Evolutionary conservation across 257 asterid genomes (phyloP).

Genomic region (Paulownia fortunei): DNA sequence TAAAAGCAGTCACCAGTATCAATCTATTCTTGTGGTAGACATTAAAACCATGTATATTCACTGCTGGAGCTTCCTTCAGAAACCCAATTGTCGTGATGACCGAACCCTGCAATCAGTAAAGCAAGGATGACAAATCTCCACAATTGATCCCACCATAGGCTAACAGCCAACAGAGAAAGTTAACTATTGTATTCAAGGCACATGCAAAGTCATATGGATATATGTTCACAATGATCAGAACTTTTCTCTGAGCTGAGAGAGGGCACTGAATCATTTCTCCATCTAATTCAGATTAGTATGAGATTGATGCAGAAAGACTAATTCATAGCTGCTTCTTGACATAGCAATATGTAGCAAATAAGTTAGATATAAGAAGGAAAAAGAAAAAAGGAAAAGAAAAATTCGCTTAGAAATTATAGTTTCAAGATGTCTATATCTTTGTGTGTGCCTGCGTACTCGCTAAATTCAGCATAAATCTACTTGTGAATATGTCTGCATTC

Average conservation of each 20-base stretch:
- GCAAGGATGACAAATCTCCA: slow-evolving; percentile 19
- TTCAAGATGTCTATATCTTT: background rate
- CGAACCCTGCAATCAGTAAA: slow-evolving; percentile 59
- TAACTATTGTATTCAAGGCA: background rate
- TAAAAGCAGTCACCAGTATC: slow-evolving; percentile 69
- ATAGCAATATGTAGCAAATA: background rate
- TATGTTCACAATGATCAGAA: background rate
- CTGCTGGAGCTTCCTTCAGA: slow-evolving; percentile 88
- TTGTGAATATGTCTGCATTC: background rate
- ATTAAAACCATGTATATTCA: slow-evolving; percentile 88
- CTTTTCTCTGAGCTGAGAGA: background rate
- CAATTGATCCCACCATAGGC: slow-evolving; percentile 25
- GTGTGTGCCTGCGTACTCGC: slow-evolving; percentile 5
- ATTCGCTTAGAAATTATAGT: background rate
- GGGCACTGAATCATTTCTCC: slow-evolving; percentile 7
- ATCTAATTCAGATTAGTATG: background rate
- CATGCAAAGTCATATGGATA: background rate
- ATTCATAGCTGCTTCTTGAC: background rate
- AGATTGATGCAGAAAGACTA: background rate
- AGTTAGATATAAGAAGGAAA: no score
- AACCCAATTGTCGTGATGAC: slow-evolving; percentile 86
- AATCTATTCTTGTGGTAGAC: slow-evolving; percentile 95
- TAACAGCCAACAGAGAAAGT: slow-evolving; percentile 24
- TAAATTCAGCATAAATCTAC: slow-evolving; percentile 17
- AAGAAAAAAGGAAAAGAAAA: background rate